Evolutionary conservation across 2,329 filamentous ascomycete species (phyloP), one percentile per base, ranked within the genome.

Genomic region (Claviceps monticola): DNA sequence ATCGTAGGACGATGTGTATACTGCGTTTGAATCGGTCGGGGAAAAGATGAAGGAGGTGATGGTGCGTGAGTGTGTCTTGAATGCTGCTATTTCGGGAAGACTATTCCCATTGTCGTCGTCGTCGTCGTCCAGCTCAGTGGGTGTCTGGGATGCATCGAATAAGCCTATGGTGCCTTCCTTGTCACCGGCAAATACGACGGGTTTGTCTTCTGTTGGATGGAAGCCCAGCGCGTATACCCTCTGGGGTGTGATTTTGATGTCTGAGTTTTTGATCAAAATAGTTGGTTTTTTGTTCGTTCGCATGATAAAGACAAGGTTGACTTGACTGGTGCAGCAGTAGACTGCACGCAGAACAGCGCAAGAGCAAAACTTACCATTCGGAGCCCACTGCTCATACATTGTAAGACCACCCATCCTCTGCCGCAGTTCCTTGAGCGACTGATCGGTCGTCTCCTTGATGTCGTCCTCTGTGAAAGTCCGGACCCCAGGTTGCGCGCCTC

Each of bases 1-100:
- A 67, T 98, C 93, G 65, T 98, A 97, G 0, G 90, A 96, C 0
- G 86, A 82, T 0, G 89, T 88, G 61, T 84, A 95, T 0, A 98
- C 74, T 0, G 82, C 77, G 43, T 88, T 89, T 0, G 79, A 72
- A 53, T 94, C 86, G 14, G 77, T 74, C 0, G 84, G 79, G 1
- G 86, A 81, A 58, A 95, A 87, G 29, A 86, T 78, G 63, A 97
- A 88, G 0, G 86, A 83, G 1, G 87, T 83, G 49, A 98, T 95
- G 0, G 93, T 96, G 11, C 90, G 78, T 0, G 86, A 83, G 58
- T 98, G 93, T 0, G 88, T 83, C 62, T 97, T 95, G 64, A 96
- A 85, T 0, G 87, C 90, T 0, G 88, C 86, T 16, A 97, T 87
- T n/a, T 82, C 76, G 0, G 90, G 90, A 38, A 88, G 81, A n/a